Evolutionary conservation across 164 flowering plant species (phyloP).

Genomic region (Aristolochia fimbriata): DNA sequence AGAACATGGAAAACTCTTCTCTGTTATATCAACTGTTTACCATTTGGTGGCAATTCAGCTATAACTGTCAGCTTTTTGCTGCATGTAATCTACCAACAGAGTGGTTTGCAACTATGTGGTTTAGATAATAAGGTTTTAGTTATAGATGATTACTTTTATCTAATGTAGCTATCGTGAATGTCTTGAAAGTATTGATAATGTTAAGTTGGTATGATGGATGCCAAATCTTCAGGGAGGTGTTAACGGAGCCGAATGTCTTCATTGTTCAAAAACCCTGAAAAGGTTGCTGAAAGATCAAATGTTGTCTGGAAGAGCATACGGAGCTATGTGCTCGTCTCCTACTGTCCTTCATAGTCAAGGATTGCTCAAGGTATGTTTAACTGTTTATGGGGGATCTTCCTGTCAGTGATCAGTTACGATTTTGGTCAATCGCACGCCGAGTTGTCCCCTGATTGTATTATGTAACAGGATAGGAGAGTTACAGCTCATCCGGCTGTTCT

Average conservation of each 20-base stretch:
- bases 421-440: too few species aligned
- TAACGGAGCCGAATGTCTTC: slow-evolving; percentile 44
- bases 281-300: slow-evolving; percentile 78
- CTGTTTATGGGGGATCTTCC: too few species aligned
- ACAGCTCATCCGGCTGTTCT: slow-evolving; percentile 50
- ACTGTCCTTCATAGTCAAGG: slow-evolving; percentile 56
- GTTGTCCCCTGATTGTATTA: neutral
- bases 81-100: neutral
- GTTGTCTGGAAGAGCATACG: slow-evolving; percentile 51
- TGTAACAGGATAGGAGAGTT: slow-evolving; percentile 50
- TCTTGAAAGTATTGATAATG: neutral
- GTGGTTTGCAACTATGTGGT: neutral
- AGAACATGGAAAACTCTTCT: too few species aligned
- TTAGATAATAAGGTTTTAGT: neutral
- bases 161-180: neutral
- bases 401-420: too few species aligned
- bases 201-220: neutral
- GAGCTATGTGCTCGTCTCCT: slow-evolving; percentile 63
- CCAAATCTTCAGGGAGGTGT: slow-evolving; percentile 50
- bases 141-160: neutral
- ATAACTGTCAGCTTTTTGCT: too few species aligned
- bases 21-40: too few species aligned
- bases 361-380: slow-evolving; percentile 46
- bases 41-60: too few species aligned
- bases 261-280: slow-evolving; percentile 60